Conservation (phyloP, 148 eudicot genomes). For the Diospyros lotus region DNA sequence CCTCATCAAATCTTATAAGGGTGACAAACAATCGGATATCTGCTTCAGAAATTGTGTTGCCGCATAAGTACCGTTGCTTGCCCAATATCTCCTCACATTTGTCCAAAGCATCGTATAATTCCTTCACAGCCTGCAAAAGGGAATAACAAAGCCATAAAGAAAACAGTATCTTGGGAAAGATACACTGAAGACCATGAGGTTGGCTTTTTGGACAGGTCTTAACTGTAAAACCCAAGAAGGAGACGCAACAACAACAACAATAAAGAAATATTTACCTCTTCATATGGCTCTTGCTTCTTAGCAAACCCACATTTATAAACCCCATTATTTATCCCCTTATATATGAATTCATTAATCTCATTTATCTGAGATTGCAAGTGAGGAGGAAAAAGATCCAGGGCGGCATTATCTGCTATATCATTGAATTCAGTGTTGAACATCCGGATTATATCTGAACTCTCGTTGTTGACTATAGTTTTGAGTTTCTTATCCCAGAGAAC, state of each 20-base stretch:
- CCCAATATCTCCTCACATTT: slow-evolving; percentile 76
- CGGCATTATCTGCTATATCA: slow-evolving; percentile 61
- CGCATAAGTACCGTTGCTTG: slow-evolving; percentile 75
- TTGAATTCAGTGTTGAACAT: slow-evolving; percentile 86
- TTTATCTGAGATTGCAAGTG: slow-evolving; percentile 58
- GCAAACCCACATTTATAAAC: slow-evolving; percentile 95
- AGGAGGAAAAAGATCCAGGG: slow-evolving; percentile 74
- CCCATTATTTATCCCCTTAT: slow-evolving; percentile 75
- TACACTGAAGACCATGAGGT: no score
- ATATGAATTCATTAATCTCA: slow-evolving; percentile 67
- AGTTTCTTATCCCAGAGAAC: slow-evolving; percentile 91
- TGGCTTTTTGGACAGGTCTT: no score
- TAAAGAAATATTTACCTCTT: slow-evolving; percentile 40
- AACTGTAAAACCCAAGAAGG: no score
- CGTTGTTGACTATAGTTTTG: slow-evolving; percentile 77
- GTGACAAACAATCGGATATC: slow-evolving; percentile 90
- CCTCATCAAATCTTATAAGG: slow-evolving; percentile 90
- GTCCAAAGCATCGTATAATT: slow-evolving; percentile 64
- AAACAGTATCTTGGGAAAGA: no score
- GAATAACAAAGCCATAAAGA: no score
- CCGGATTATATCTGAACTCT: slow-evolving; percentile 86
- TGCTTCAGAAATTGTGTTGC: slow-evolving; percentile 72
- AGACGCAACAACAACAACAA: no score
- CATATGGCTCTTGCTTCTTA: slow-evolving; percentile 79
- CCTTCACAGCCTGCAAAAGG: slow-evolving; percentile 56